phyloP scores from a whole-genome alignment of 805 yeast genomes.

The Lipomyces chichibuensis region DNA sequence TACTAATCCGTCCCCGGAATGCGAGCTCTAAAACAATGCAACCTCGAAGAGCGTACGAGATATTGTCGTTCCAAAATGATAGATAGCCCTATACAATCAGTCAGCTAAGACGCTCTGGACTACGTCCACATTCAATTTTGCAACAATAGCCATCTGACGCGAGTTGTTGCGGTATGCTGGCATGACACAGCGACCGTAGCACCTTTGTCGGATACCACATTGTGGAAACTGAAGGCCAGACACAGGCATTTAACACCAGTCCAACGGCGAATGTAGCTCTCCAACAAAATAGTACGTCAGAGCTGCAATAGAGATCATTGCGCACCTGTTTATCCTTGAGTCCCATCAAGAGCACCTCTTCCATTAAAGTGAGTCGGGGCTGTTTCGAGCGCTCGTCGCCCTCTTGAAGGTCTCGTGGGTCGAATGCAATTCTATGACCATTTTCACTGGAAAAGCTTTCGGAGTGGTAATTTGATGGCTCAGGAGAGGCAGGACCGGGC shows the following conservation, averaged over 20 bases:
- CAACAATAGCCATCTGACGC: background rate
- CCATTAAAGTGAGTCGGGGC: slow-evolving; percentile 91
- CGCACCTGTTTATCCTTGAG: slow-evolving; percentile 79
- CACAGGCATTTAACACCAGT: background rate
- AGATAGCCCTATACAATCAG: slow-evolving; percentile 63
- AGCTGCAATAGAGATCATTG: background rate
- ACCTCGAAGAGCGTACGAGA: slow-evolving; percentile 94
- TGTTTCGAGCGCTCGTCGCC: slow-evolving; percentile 51
- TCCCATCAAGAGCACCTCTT: slow-evolving; percentile 91
- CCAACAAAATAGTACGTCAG: background rate
- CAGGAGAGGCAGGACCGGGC: slow-evolving; percentile 15
- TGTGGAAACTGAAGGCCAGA: background rate
- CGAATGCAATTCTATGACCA: slow-evolving; percentile 76
- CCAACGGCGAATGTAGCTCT: background rate
- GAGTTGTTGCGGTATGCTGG: background rate
- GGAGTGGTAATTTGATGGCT: slow-evolving; percentile 7
- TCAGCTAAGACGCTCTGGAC: background rate
- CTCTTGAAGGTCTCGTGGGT: slow-evolving; percentile 65
- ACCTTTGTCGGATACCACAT: no score
- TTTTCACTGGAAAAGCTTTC: slow-evolving; percentile 25
- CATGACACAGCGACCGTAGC: background rate
- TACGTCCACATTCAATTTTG: background rate
- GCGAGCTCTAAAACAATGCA: slow-evolving; percentile 91
- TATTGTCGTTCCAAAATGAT: slow-evolving; percentile 97
- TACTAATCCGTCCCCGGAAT: slow-evolving; percentile 81